phyloP scores from a whole-genome alignment of 2,329 filamentous ascomycete species.

The Stagonosporopsis vannaccii region DNA sequence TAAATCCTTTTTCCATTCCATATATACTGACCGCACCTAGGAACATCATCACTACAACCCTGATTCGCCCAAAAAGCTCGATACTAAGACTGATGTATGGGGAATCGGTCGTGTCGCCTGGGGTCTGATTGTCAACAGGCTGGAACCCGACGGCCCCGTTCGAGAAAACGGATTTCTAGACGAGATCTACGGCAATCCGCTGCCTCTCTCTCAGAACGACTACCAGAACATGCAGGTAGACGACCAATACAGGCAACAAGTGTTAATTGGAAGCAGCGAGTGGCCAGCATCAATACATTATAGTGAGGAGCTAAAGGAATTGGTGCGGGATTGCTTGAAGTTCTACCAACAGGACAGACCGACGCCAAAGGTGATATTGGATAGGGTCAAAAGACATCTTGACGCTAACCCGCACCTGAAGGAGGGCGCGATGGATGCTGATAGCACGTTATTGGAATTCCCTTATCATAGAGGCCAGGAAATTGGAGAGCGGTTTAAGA shows the following conservation, averaged over 20 bases:
- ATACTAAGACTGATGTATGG: conserved; percentile 5
- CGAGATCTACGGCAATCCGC: not conserved
- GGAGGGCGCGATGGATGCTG: not conserved
- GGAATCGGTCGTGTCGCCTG: conserved; percentile 5
- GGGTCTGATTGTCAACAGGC: not conserved
- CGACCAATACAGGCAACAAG: not conserved
- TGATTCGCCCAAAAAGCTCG: not conserved
- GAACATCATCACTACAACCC: not conserved
- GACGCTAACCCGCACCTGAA: not conserved
- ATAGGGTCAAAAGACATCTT: not conserved
- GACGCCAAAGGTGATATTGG: not conserved
- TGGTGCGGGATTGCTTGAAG: not conserved
- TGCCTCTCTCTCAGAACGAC: not conserved
- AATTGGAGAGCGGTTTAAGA: not conserved
- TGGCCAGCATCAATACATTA: not conserved
- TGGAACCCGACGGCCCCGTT: not conserved
- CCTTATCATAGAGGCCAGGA: not conserved
- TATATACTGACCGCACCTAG: not conserved
- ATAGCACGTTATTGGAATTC: not conserved
- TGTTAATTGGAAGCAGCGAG: not conserved
- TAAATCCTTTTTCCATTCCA: too few species aligned
- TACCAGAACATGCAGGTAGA: not conserved
- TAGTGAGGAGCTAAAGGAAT: not conserved
- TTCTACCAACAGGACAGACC: not conserved
- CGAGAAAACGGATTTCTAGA: not conserved